phyloP scores from a whole-genome alignment of 2,329 filamentous ascomycete species.

The Pseudogymnoascus sp. region DNA sequence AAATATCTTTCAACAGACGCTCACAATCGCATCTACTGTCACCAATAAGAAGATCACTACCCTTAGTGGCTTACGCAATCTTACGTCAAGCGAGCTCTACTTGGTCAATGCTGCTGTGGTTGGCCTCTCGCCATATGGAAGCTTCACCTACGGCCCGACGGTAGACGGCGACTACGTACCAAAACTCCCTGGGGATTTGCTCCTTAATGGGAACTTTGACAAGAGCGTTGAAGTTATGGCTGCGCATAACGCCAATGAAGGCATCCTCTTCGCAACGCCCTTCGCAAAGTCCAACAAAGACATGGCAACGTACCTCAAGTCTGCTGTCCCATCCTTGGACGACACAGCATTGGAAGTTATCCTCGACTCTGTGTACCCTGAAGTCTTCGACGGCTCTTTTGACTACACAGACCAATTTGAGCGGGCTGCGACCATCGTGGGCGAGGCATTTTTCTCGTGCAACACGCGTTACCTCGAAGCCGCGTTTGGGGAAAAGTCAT shows the following conservation, averaged over 20 bases:
- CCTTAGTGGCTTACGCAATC: slow-evolving; percentile 14
- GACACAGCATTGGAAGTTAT: slow-evolving; percentile 27
- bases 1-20: not conserved
- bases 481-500: slow-evolving; percentile 41
- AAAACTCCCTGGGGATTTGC: slow-evolving; percentile 38
- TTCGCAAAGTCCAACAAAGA: slow-evolving; percentile 17
- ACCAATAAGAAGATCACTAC: slow-evolving; percentile 16
- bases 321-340: slow-evolving; percentile 21
- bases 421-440: slow-evolving; percentile 36
- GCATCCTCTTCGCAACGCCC: slow-evolving; percentile 35
- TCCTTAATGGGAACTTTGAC: slow-evolving; percentile 39
- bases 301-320: not conserved
- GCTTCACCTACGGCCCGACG: slow-evolving; percentile 35
- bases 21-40: not conserved
- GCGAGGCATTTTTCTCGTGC: slow-evolving; percentile 44
- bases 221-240: slow-evolving; percentile 40
- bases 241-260: slow-evolving; percentile 39
- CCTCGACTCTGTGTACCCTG: slow-evolving; percentile 40
- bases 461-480: slow-evolving; percentile 45
- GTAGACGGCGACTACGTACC: slow-evolving; percentile 45
- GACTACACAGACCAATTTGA: slow-evolving; percentile 40
- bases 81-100: slow-evolving; percentile 16
- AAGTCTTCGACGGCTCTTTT: slow-evolving; percentile 39
- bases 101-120: slow-evolving; percentile 19
- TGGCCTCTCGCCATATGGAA: slow-evolving; percentile 12